Evolutionary conservation across 345 rosid species (phyloP).

Genomic region (Diplotaxis tenuifolia): DNA sequence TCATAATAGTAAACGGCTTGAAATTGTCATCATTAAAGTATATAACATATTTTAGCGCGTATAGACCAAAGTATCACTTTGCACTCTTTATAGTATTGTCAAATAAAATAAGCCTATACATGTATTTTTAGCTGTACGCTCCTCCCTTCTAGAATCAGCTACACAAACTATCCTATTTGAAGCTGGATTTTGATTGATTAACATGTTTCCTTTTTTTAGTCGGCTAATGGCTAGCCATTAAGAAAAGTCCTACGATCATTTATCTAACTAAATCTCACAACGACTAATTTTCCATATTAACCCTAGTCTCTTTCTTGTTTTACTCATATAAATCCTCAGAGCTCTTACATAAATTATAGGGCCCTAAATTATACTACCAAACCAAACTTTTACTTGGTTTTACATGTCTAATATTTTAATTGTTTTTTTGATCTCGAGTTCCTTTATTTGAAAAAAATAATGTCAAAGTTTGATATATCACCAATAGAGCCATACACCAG

Average conservation of each 20-base stretch:
- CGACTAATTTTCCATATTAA: not conserved
- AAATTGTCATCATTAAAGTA: not conserved
- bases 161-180: not conserved
- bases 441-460: not conserved
- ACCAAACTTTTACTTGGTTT: not conserved
- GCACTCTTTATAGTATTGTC: not conserved
- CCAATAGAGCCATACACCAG: conserved; percentile 12
- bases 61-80: not conserved
- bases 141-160: not conserved
- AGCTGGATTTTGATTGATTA: not conserved
- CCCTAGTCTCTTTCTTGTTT: not conserved
- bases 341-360: not conserved
- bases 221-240: not conserved
- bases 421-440: not conserved
- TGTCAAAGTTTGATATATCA: conserved; percentile 8
- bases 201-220: not conserved
- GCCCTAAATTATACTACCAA: not conserved
- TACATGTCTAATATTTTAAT: not conserved
- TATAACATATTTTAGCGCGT: not conserved
- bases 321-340: not conserved
- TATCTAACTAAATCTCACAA: not conserved
- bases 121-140: not conserved
- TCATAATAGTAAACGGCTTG: not conserved
- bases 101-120: not conserved
- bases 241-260: not conserved